Evolutionary conservation across 106 monocot genomes (phyloP), one percentile per base, ranked within the genome.

Genomic region (Allium sativum): DNA sequence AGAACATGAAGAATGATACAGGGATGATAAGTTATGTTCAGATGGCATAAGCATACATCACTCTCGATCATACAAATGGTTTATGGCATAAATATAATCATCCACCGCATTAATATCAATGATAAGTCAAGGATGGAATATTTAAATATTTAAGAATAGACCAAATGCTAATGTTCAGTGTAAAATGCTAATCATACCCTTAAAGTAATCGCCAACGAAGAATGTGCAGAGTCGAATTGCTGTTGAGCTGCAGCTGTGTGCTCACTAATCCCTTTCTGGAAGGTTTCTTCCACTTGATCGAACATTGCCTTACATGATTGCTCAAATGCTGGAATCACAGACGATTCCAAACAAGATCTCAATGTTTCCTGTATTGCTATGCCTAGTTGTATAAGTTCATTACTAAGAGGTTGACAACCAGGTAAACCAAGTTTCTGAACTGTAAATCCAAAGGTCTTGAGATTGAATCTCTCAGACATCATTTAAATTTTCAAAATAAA

Each of bases 311-410:
- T 91, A 44, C 96, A 96, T n/a, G 96, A 84, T 43, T 72, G 68
- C 65, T 96, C 96, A 74, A 96, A 96, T 42, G 91, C 87, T 68
- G 96, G 96, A 67, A 91, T 68, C 52, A 88, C 68, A 56, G 91
- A 77, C 43, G 84, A 68, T 42, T 96, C 96, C 71, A 96, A 51
- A 60, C 67, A 75, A 45, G 78, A 74, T 21, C 87, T 74, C 51
- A 96, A 48, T 40, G 87, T 68, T 46, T 96, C 96, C 96, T 96
- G 76, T 57, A 72, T 56, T 50, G 11, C 1, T 56, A 51, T 40
- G 13, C 40, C 19, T 40, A 61, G 45, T 42, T 19, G 9, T 48
- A 71, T 71, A 63, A 63, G 21, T 54, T 40, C 40, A 65, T 52
- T 3, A 31, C 31, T 31, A 31, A 31, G 31, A 31, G 31, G 31